These are phyloP conservation scores for Harringtonia lauricola DNA, from an alignment of 2,329 filamentous ascomycete species.

Conservation along the genomic window DNA sequence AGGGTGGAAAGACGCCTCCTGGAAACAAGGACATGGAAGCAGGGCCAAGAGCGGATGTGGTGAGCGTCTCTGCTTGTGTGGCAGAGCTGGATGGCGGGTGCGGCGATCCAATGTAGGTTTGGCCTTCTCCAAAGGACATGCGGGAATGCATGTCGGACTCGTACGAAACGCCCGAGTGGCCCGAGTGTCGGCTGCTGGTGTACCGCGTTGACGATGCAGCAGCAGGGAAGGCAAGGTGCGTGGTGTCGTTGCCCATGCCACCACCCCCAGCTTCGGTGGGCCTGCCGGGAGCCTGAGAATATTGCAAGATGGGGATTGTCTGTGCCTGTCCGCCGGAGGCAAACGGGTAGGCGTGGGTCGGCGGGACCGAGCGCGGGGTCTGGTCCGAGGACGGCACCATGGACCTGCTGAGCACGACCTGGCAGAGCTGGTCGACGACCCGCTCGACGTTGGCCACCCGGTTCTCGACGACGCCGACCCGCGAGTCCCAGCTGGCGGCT, in stretches of 20 bases:
- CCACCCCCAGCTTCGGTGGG: no score
- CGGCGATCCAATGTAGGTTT: conserved; percentile 32
- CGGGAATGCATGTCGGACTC: conserved; percentile 20
- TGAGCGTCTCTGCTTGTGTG: conserved; percentile 15
- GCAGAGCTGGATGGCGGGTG: conserved; percentile 23
- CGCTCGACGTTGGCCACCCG: conserved; percentile 42
- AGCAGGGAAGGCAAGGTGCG: neutral
- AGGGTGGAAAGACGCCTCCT: conserved; percentile 10
- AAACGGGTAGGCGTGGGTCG: neutral
- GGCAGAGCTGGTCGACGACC: conserved; percentile 37
- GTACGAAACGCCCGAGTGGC: conserved; percentile 14
- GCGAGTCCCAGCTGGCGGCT: conserved; percentile 39
- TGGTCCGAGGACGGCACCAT: conserved; percentile 18
- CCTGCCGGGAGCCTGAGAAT: no score
- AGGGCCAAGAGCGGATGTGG: neutral
- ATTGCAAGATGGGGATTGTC: no score
- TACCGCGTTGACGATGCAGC: conserved; percentile 16
- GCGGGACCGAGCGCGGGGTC: conserved; percentile 14
- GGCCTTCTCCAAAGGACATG: conserved; percentile 34
- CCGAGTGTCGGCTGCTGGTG: conserved; percentile 27
- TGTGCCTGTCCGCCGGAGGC: neutral
- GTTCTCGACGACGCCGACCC: conserved; percentile 39
- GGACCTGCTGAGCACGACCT: conserved; percentile 25
- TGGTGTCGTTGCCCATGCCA: neutral
- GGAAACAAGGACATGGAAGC: conserved; percentile 1